Evolutionary conservation across 2,329 filamentous ascomycete genomes (phyloP).

Genomic region (Beauveria australis): DNA sequence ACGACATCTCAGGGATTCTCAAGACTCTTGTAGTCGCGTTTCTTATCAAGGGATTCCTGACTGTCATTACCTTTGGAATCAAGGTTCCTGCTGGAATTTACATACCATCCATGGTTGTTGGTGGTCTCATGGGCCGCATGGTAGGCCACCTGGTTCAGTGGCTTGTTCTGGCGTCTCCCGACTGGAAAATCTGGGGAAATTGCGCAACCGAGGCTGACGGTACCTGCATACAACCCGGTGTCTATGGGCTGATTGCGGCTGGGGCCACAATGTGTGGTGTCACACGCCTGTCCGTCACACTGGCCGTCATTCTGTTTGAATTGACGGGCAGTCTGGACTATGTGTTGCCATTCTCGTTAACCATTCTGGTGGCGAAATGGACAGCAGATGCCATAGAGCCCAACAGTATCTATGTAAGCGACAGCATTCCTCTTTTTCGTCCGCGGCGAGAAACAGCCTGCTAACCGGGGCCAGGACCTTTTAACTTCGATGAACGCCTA

Average conservation of each 20-base stretch:
- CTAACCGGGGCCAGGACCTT: constrained; percentile 53
- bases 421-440: not conserved
- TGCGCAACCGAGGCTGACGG: constrained; percentile 66
- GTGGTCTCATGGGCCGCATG: constrained; percentile 81
- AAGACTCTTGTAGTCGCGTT: constrained; percentile 67
- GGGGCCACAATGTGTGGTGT: constrained; percentile 98
- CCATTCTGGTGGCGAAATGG: constrained; percentile 95
- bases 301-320: constrained; percentile 93
- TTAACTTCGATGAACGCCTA: constrained; percentile 96
- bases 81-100: constrained; percentile 97
- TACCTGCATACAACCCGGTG: constrained; percentile 89
- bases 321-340: constrained; percentile 92
- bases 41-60: constrained; percentile 81
- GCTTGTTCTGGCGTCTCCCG: constrained; percentile 64
- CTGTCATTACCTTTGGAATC: constrained; percentile 86
- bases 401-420: constrained; percentile 75
- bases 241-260: constrained; percentile 89
- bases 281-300: constrained; percentile 82
- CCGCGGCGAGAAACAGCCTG: not conserved
- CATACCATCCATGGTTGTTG: constrained; percentile 97
- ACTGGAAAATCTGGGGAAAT: constrained; percentile 63
- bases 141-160: constrained; percentile 82
- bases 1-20: constrained; percentile 74
- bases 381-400: constrained; percentile 93
- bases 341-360: constrained; percentile 86